phyloP scores from a whole-genome alignment of 129 eudicot species.

The Scalesia atractyloides region DNA sequence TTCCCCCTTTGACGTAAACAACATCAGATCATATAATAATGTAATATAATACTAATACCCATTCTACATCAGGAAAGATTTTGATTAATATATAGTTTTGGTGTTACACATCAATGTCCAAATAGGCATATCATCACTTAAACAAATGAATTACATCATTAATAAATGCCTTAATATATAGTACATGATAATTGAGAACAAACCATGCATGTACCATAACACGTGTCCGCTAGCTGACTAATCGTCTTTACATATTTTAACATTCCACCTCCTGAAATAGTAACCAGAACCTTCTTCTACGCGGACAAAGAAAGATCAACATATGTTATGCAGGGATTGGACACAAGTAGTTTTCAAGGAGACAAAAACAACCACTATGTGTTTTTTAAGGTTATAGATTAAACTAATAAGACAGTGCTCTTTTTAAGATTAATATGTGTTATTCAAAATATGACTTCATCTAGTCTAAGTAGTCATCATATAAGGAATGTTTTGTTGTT shows the following conservation, averaged over 20 bases:
- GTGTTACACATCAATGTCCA: conserved; percentile 40
- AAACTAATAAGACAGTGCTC: conserved; percentile 22
- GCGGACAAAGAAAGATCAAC: conserved; percentile 38
- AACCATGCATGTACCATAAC: conserved; percentile 30
- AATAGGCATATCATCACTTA: conserved; percentile 31
- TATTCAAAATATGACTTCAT: conserved; percentile 30
- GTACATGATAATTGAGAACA: conserved; percentile 29
- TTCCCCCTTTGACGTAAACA: conserved; percentile 33
- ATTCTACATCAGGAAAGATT: conserved; percentile 40
- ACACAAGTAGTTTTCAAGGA: conserved; percentile 36
- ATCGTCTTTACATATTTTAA: conserved; percentile 33
- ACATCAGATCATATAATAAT: conserved; percentile 24
- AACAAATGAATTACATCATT: conserved; percentile 40
- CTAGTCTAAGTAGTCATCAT: conserved; percentile 27
- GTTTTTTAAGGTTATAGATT: conserved; percentile 26
- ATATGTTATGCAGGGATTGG: conserved; percentile 50
- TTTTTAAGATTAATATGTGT: conserved; percentile 34
- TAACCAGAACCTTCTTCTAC: conserved; percentile 51
- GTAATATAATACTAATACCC: conserved; percentile 11
- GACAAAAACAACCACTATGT: conserved; percentile 64
- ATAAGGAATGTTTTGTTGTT: conserved; percentile 33
- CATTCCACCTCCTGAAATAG: conserved; percentile 43
- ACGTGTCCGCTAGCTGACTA: conserved; percentile 64
- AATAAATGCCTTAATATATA: conserved; percentile 25
- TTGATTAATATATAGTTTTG: conserved; percentile 28